Base-by-base conservation (phyloP, 441 rosid genomes). In the Macaranga tanarius region DNA sequence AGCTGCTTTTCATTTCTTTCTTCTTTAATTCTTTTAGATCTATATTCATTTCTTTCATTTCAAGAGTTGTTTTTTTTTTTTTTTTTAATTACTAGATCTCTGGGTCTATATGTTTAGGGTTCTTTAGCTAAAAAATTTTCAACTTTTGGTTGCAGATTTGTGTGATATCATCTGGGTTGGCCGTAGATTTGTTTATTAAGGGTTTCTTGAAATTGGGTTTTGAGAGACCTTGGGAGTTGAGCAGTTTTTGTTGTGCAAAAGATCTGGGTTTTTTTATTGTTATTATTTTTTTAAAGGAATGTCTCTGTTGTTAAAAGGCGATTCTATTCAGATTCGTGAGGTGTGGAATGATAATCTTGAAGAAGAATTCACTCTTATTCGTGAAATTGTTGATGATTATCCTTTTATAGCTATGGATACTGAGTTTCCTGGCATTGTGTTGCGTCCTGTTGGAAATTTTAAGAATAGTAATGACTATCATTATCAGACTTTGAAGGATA, bases 371-470 rank as follows among this genome's bases (percentile, higher is more conserved):
- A 62, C 58, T 45, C 75, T 80, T 67, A 87, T 90, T 71, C 81
- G 83, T 19, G 83, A 81, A 10, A 73, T 76, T 17, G 82, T 90
- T 4, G 87, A 88, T 67, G 71, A 80, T 47, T 87, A 78, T 72
- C 87, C 87, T 23, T 88, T 70, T 81, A 79, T 89, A 0, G 91
- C 93, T 0, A 90, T 90, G 95, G 95, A 92, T 77, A 91, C 94
- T 2, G 94, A 91, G 77, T 91, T 88, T 79, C 97, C 97, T 0
- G 95, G 97, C 52, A 79, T 80, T 23, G 92, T 84, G 23, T 73
- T 86, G 64, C 88, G 89, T 6, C 82, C 85, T 1, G 77, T 89
- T 0, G 87, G 88, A 22, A 76, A 78, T 74, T 78, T 78, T 78
- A 70, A 83, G 81, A 84, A 72, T 54, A 79, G 69, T 42, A 71